These are phyloP conservation scores for Dicorynia guianensis DNA, from an alignment of 306 rosid genomes.

Conservation along the genomic window DNA sequence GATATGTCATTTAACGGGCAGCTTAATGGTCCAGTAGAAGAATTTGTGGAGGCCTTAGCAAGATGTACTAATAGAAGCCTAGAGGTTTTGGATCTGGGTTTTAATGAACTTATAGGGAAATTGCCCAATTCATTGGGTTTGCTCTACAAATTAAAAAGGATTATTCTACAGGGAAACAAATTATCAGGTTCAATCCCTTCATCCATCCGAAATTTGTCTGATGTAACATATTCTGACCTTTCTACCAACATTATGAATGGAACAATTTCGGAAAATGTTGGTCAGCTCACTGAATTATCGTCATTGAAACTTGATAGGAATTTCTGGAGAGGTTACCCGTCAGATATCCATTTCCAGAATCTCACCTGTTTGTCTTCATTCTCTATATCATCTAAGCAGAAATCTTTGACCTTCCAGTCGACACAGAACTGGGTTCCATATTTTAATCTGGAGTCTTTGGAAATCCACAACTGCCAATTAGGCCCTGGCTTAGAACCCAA, in stretches of 20 bases:
- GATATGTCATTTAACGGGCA: too few species aligned
- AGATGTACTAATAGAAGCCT: not conserved
- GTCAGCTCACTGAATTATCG: not conserved
- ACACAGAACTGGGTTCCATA: not conserved
- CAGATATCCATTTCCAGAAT: conserved; percentile 15
- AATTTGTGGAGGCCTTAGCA: not conserved
- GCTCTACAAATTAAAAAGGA: not conserved
- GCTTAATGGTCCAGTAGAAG: not conserved
- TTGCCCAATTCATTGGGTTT: not conserved
- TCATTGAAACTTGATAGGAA: not conserved
- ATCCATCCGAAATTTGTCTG: not conserved
- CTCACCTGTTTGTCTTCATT: not conserved
- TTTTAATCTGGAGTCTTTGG: not conserved
- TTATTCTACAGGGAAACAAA: not conserved
- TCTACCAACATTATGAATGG: not conserved
- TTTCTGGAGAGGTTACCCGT: not conserved
- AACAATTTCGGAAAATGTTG: not conserved
- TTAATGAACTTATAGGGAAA: not conserved
- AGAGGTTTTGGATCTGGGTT: not conserved
- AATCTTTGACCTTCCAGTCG: not conserved
- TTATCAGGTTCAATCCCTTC: conserved; percentile 23
- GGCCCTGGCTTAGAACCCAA: conserved; percentile 40
- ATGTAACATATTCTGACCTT: not conserved
- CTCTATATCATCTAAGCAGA: not conserved
- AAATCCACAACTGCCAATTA: not conserved